Evolutionary conservation across 202 grass and related monocot genomes (phyloP), one percentile per base, ranked within the genome.

Genomic region (Eragrostis tef): DNA sequence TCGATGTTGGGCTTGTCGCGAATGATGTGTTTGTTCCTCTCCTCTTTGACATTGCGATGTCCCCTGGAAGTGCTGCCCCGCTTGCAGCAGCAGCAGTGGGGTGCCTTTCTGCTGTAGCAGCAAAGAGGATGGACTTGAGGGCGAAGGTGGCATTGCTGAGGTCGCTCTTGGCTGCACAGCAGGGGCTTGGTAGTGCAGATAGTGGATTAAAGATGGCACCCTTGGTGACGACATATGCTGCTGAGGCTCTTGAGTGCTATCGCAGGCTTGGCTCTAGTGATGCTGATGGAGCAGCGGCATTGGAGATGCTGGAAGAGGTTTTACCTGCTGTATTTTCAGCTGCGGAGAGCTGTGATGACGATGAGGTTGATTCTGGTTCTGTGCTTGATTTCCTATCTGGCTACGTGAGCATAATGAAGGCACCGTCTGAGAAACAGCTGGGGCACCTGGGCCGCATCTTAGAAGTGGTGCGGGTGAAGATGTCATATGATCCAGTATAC

Each of bases 321-420:
- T 54, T 98, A 41, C 92, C 90, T 15, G 93, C 88, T 31, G 92
- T 98, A 39, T 98, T 98, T 59, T 83, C 88, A 25, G 90, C 92
- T 17, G 90, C 87, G 43, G 88, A 94, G 45, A 94, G 80, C 46
- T 87, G 64, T 31, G 73, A 85, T 43, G 85, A 92, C 0, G 92
- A 98, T 34, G 88, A 91, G 19, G 88, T 93, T 51, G 88, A 93
- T 86, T 78, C 89, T 3, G 63, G 83, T 77, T 86, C 85, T 0
- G 90, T 98, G 77, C 84, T 95, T 11, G 96, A 93, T 31, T 98
- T 98, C 72, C 81, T 98, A 64, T 87, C 96, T 51, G 85, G 86
- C 36, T 98, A 95, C 72, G 92, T 98, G 22, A 82, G 82, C 64
- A 87, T 58, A 6, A 89, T 98, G 88, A 98, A 91, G 65, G 80